phyloP scores from a whole-genome alignment of 306 rosid species.

The Cucurbita ficifolia region DNA sequence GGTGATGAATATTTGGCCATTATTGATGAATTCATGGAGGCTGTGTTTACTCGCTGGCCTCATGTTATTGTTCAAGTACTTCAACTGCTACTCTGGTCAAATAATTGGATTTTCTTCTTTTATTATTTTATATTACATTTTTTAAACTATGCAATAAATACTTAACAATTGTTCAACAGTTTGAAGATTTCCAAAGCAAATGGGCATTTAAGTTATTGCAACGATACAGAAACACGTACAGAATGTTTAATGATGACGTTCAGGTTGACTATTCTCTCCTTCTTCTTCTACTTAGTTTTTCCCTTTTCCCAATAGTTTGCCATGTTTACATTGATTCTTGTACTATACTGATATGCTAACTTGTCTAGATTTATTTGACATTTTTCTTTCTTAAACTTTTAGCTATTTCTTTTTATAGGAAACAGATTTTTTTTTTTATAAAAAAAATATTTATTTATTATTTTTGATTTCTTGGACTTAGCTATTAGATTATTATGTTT shows the following conservation, averaged over 20 bases:
- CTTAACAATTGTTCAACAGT: constrained; percentile 31
- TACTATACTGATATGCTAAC: not conserved
- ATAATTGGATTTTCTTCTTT: not conserved
- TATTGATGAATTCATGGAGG: constrained; percentile 93
- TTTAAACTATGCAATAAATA: not conserved
- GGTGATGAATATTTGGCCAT: constrained; percentile 85
- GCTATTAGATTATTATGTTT: not conserved
- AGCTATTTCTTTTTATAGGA: not conserved
- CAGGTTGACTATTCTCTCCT: constrained; percentile 44
- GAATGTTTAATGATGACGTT: constrained; percentile 98
- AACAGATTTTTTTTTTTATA: not conserved
- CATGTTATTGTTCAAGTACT: constrained; percentile 93
- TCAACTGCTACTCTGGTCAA: not conserved
- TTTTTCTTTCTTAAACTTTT: not conserved
- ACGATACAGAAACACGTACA: constrained; percentile 74
- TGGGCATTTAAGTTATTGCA: constrained; percentile 97
- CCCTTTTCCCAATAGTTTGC: not conserved
- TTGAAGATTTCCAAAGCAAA: constrained; percentile 99
- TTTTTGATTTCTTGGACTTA: not conserved
- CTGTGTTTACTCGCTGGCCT: constrained; percentile 98
- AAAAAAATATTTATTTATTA: too few species aligned
- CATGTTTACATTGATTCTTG: not conserved
- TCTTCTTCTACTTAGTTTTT: not conserved
- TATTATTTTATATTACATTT: not conserved
- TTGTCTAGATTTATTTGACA: not conserved